phyloP scores from a whole-genome alignment of 495 filamentous ascomycete species.

The Daldinia loculata region DNA sequence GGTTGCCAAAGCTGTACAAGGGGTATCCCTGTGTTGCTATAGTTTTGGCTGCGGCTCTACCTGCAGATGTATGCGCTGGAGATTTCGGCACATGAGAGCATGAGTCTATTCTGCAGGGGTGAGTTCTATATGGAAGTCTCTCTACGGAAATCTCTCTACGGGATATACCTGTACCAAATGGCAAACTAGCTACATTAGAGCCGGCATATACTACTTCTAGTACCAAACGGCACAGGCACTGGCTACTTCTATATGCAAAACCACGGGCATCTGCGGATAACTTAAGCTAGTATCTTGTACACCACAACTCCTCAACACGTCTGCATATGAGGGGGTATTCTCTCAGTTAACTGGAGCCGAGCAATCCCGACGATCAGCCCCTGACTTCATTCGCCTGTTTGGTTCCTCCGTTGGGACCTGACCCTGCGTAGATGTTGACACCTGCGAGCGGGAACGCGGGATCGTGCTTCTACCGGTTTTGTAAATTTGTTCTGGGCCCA shows the following conservation, averaged over 20 bases:
- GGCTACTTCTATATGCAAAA: constrained; percentile 12
- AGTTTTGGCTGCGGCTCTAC: constrained; percentile 28
- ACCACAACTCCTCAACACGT: neutral
- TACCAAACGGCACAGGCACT: neutral
- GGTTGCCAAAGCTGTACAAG: constrained; percentile 23
- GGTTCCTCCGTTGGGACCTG: constrained; percentile 13
- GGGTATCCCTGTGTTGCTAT: constrained; percentile 20
- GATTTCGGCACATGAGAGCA: constrained; percentile 10
- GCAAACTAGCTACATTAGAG: neutral
- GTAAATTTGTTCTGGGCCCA: neutral
- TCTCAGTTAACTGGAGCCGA: constrained; percentile 2
- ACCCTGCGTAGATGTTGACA: constrained; percentile 14
- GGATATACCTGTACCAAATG: neutral
- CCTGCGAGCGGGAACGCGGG: constrained; percentile 30
- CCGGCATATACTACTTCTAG: constrained; percentile 7
- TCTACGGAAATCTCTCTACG: neutral
- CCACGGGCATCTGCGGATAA: constrained; percentile 15
- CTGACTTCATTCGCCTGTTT: constrained; percentile 24
- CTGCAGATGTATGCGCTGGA: constrained; percentile 14
- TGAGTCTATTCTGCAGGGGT: neutral
- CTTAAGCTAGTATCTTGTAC: constrained; percentile 6
- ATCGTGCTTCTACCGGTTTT: constrained; percentile 22
- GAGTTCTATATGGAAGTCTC: neutral
- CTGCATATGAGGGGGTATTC: neutral
- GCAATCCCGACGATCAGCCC: constrained; percentile 4